Conservation (phyloP, 202 grass and related monocot species). For the Cymbopogon flexuosus region DNA sequence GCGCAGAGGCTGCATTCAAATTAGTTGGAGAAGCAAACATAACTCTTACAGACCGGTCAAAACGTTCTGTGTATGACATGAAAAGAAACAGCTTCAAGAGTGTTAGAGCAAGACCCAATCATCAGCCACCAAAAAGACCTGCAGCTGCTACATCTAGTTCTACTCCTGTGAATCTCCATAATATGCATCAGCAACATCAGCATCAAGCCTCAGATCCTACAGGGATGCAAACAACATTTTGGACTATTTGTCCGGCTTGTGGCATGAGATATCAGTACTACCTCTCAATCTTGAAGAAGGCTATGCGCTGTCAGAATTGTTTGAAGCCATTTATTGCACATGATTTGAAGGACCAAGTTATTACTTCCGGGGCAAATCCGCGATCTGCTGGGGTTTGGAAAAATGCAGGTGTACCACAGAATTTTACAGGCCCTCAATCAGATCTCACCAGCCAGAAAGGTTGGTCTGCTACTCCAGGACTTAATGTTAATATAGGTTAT, state of each 20-base stretch:
- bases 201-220: constrained; percentile 27
- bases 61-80: constrained; percentile 59
- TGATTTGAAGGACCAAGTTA: constrained; percentile 35
- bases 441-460: constrained; percentile 27
- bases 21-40: constrained; percentile 75
- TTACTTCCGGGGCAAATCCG: constrained; percentile 33
- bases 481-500: constrained; percentile 32
- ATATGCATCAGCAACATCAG: constrained; percentile 37
- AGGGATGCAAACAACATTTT: constrained; percentile 40
- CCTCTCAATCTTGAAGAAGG: constrained; percentile 44
- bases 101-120: constrained; percentile 3
- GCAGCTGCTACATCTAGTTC: constrained; percentile 34
- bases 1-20: constrained; percentile 85
- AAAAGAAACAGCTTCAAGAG: constrained; percentile 47
- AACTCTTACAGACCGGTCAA: constrained; percentile 57
- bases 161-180: constrained; percentile 52
- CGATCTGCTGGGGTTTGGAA: constrained; percentile 32
- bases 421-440: constrained; percentile 33
- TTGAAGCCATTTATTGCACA: constrained; percentile 55
- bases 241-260: constrained; percentile 69
- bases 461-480: constrained; percentile 35
- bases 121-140: constrained; percentile 40
- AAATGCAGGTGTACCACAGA: constrained; percentile 35
- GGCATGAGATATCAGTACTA: constrained; percentile 69
- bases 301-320: constrained; percentile 57